These are phyloP conservation scores for Dipteronia sinensis DNA, from an alignment of 345 rosid genomes.

Conservation along the genomic window DNA sequence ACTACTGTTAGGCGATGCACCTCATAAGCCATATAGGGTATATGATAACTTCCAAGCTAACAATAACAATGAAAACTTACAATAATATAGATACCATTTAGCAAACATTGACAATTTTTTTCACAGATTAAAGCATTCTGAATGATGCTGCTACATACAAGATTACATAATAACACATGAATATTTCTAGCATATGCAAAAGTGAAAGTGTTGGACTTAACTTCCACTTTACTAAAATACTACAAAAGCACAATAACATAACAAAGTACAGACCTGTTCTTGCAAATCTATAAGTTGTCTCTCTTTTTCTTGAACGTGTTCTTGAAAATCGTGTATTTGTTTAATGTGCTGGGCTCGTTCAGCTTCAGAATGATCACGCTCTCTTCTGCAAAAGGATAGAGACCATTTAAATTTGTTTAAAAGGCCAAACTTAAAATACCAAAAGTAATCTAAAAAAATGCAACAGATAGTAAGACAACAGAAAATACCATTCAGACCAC, in stretches of 20 bases:
- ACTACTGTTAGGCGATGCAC: constrained; percentile 22
- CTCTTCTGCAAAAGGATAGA: constrained; percentile 63
- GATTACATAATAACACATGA: neutral
- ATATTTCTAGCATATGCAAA: neutral
- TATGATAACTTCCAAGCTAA: neutral
- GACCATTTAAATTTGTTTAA: constrained; percentile 16
- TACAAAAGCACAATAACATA: neutral
- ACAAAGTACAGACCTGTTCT: constrained; percentile 68
- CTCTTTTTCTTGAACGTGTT: constrained; percentile 88
- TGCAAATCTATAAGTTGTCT: constrained; percentile 81
- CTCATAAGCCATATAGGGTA: neutral
- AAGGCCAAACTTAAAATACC: constrained; percentile 6
- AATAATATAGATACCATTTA: neutral
- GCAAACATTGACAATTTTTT: neutral
- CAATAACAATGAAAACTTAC: neutral
- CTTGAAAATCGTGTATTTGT: constrained; percentile 84
- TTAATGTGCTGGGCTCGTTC: constrained; percentile 83
- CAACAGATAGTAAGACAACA: neutral
- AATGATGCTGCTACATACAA: neutral
- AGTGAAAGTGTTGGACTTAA: neutral
- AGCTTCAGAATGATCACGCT: constrained; percentile 97
- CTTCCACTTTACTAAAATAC: neutral
- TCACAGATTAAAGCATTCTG: neutral
- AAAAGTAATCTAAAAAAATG: neutral
- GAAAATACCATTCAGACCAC: neutral